Evolutionary conservation across 2,329 filamentous ascomycete genomes (phyloP).

Genomic region (Intubia oerlemansii): DNA sequence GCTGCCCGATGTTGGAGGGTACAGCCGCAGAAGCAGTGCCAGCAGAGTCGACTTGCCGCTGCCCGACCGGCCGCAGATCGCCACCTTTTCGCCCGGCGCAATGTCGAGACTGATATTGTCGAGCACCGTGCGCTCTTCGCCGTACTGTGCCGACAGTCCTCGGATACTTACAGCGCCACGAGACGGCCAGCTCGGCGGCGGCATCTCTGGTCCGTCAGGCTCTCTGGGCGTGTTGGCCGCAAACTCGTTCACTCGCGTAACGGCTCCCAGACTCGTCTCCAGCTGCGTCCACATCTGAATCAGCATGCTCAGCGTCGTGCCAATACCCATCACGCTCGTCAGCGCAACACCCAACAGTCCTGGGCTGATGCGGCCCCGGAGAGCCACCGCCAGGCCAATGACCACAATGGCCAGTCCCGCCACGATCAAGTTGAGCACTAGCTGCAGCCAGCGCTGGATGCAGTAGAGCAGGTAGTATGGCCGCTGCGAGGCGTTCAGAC

Average conservation of each 20-base stretch:
- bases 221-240: conserved; percentile 4
- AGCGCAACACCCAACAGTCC: conserved; percentile 14
- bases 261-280: conserved; percentile 11
- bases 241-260: conserved; percentile 9
- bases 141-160: too few relatives aligned
- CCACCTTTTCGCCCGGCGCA: conserved; percentile 13
- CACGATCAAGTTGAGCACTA: conserved; percentile 18
- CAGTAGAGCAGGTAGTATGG: conserved; percentile 35
- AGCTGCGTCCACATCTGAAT: conserved; percentile 11
- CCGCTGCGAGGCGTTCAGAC: conserved; percentile 30
- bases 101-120: conserved; percentile 11
- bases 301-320: conserved; percentile 7
- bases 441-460: conserved; percentile 31
- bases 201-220: too few relatives aligned
- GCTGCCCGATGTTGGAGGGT: conserved; percentile 20
- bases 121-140: conserved; percentile 7
- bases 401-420: conserved; percentile 15
- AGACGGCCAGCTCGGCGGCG: too few relatives aligned
- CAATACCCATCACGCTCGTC: conserved; percentile 11
- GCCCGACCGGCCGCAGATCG: conserved; percentile 16
- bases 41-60: conserved; percentile 13
- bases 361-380: conserved; percentile 12
- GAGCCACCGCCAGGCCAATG: conserved; percentile 15
- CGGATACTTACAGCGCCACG: conserved; percentile 4
- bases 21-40: conserved; percentile 22